Base-by-base conservation (phyloP, 495 filamentous ascomycete genomes). In the Apodospora peruviana region DNA sequence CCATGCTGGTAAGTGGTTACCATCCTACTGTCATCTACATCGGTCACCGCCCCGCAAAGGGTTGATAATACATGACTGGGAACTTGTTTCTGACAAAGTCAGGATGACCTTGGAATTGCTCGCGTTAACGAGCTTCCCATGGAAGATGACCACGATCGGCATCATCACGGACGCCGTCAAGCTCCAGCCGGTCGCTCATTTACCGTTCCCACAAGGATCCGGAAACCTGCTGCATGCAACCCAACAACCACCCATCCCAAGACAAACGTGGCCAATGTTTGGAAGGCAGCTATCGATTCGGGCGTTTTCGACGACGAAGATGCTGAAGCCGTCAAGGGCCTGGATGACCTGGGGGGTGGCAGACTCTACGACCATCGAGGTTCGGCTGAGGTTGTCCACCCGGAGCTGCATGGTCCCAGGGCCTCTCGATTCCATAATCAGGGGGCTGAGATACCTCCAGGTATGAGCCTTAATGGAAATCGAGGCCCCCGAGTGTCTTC, bases 221-320 rank as follows among this genome's bases (percentile, higher is more conserved):
- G 5, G 16, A 10, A 2, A 2, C 32, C 16, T n/a, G 32, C 32
- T 10, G 11, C 32, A 35, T 11, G 34, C 38, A 40, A 11, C 20
- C 38, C 17, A 23, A 21, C 42, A 29, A 18, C 17, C 40, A 8
- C 11, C 21, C 20, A 44, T 25, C 19, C n/a, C 10, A 18, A 17
- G 19, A 40, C 18, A 35, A 11, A 24, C 10, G 27, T 20, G 29
- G 47, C 20, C 43, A 8, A 3, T n/a, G 1, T 16, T 43, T 43
- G 5, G 5, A 14, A 59, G 14, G 57, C 40, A 21, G 60, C 60
- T 3, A 57, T 59, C 10, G 35, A 16, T 0, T 16, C 45, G 3
- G 57, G 58, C 3, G 35, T 16, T 2, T 64, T 64, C 16, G 32
- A 64, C 8, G 61, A 64, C 18, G 56, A 57, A 10, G 61, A 64